phyloP scores from a whole-genome alignment of 2,329 filamentous ascomycete species.

The Phialophora expanda region DNA sequence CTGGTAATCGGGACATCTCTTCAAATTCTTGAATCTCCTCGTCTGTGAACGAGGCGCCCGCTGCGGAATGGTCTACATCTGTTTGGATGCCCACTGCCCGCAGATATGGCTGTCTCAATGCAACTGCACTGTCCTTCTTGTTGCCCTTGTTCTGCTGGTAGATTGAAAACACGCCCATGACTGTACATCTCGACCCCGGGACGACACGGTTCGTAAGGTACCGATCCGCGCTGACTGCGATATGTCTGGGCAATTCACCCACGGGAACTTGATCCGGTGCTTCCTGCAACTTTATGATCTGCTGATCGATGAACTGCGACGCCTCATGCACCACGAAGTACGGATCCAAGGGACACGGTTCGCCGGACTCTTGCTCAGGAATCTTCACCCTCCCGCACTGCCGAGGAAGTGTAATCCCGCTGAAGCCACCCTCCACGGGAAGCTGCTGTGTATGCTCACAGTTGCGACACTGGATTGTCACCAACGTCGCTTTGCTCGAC shows the following conservation, averaged over 20 bases:
- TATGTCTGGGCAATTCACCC: constrained; percentile 91
- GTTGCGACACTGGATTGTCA: constrained; percentile 86
- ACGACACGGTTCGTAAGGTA: constrained; percentile 96
- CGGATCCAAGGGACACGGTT: constrained; percentile 87
- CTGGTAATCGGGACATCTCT: constrained; percentile 85
- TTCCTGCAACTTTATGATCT: constrained; percentile 97
- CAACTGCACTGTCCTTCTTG: constrained; percentile 79
- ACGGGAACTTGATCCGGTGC: constrained; percentile 97
- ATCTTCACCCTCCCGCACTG: constrained; percentile 69
- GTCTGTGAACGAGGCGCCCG: constrained; percentile 85
- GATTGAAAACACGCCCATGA: constrained; percentile 98
- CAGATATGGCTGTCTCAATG: constrained; percentile 93
- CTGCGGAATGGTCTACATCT: constrained; percentile 86
- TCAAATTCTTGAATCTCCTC: constrained; percentile 97
- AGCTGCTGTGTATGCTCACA: constrained; percentile 76
- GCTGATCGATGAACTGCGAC: constrained; percentile 94
- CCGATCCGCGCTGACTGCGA: constrained; percentile 93
- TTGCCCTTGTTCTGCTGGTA: constrained; percentile 87
- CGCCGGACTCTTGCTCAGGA: constrained; percentile 66
- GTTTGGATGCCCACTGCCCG: constrained; percentile 90
- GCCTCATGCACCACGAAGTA: constrained; percentile 96
- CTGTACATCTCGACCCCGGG: constrained; percentile 88
- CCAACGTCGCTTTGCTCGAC: constrained; percentile 88
- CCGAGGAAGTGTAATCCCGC: constrained; percentile 82
- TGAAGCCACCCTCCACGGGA: constrained; percentile 80